Conservation (phyloP, 208 protist genomes). For the Leishmania martiniquensis region DNA sequence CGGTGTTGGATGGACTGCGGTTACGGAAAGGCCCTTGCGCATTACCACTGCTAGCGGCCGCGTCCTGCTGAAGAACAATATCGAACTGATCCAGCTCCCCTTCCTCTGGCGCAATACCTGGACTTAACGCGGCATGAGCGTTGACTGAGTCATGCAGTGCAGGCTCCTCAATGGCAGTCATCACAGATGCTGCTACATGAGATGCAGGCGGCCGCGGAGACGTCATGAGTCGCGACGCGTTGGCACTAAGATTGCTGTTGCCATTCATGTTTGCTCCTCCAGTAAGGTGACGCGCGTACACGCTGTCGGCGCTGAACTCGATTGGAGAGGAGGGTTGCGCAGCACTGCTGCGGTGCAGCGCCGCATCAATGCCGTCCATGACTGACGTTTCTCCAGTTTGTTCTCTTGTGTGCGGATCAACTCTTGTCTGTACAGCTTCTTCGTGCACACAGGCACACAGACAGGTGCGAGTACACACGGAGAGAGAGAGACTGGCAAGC, state of each 20-base stretch:
- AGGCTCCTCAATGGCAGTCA: background rate
- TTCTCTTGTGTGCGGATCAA: background rate
- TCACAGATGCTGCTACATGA: background rate
- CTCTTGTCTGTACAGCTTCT: too few relatives aligned
- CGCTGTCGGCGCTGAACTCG: slow-evolving; percentile 21
- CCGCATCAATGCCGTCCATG: slow-evolving; percentile 28
- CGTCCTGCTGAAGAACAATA: slow-evolving; percentile 63
- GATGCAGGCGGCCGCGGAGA: slow-evolving; percentile 14
- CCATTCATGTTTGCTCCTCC: slow-evolving; percentile 10
- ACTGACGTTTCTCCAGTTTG: slow-evolving; percentile 1
- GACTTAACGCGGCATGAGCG: slow-evolving; percentile 1
- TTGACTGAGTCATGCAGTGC: slow-evolving; percentile 4
- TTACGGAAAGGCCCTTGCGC: slow-evolving; percentile 10
- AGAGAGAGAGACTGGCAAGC: slow-evolving; percentile 1
- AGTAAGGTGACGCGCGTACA: slow-evolving; percentile 14
- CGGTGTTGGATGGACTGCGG: slow-evolving; percentile 15
- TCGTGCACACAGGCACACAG: background rate
- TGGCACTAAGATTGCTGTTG: slow-evolving; percentile 12
- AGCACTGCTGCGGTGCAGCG: slow-evolving; percentile 22
- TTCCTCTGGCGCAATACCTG: slow-evolving; percentile 18
- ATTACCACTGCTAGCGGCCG: slow-evolving; percentile 25
- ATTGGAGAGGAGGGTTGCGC: slow-evolving; percentile 33
- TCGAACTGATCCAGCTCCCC: slow-evolving; percentile 72
- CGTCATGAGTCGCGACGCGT: slow-evolving; percentile 14
- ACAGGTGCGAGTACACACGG: too few relatives aligned